phyloP scores from a whole-genome alignment of 257 asterid genomes.

The Knoxia roxburghii region DNA sequence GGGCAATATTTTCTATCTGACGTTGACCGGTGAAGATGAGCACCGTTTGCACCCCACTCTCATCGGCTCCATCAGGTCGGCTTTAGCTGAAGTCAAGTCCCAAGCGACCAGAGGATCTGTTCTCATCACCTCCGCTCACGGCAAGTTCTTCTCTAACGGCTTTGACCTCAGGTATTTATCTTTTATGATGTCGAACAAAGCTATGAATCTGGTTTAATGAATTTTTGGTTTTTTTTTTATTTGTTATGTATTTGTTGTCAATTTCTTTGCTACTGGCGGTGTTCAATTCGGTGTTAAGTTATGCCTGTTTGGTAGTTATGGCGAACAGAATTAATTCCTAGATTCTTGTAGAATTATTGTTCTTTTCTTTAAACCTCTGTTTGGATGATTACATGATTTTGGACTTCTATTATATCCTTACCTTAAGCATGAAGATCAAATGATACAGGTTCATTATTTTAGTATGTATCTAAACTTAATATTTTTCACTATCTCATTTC shows the following conservation, averaged over 20 bases:
- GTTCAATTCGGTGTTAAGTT: background rate
- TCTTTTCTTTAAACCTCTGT: background rate
- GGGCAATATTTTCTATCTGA: slow-evolving; percentile 54
- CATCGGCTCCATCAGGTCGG: slow-evolving; percentile 52
- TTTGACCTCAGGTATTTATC: slow-evolving; percentile 45
- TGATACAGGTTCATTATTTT: background rate
- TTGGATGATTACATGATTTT: background rate
- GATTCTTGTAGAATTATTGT: background rate
- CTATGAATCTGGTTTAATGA: too few relatives aligned
- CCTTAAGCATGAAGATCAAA: background rate
- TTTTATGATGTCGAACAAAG: too few relatives aligned
- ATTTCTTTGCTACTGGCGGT: background rate
- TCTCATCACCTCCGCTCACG: slow-evolving; percentile 58
- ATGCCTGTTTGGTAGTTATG: background rate
- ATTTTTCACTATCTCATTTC: slow-evolving; percentile 1
- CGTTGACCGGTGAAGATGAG: slow-evolving; percentile 57
- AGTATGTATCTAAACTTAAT: background rate
- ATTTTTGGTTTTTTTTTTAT: too few relatives aligned
- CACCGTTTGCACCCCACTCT: slow-evolving; percentile 64
- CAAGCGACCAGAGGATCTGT: slow-evolving; percentile 64
- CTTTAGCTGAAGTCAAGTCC: slow-evolving; percentile 51
- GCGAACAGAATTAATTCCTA: background rate
- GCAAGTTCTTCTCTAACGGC: slow-evolving; percentile 84
- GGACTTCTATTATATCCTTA: background rate
- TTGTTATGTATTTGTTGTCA: too few relatives aligned